These are phyloP conservation scores for Carex sylvatica DNA, from an alignment of 202 grass and related monocot species.

Conservation along the genomic window DNA sequence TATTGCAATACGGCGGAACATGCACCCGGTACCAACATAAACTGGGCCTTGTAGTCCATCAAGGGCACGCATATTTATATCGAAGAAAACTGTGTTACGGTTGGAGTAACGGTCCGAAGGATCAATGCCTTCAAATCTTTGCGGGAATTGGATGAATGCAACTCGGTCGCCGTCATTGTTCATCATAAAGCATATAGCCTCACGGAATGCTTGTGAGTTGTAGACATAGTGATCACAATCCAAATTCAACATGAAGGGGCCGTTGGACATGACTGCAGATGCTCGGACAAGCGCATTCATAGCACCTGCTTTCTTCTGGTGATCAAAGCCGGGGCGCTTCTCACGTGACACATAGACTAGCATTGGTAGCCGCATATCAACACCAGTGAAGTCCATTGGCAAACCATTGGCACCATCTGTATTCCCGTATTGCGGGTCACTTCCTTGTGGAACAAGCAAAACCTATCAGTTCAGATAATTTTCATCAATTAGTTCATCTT, in stretches of 20 bases:
- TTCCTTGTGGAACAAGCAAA: slow-evolving; percentile 9
- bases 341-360: slow-evolving; percentile 91
- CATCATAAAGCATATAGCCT: slow-evolving; percentile 85
- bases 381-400: slow-evolving; percentile 21
- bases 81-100: slow-evolving; percentile 65
- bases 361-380: slow-evolving; percentile 43
- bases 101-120: slow-evolving; percentile 61
- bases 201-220: slow-evolving; percentile 69
- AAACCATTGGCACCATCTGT: slow-evolving; percentile 26
- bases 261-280: slow-evolving; percentile 74
- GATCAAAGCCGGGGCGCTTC: slow-evolving; percentile 74
- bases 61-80: slow-evolving; percentile 85
- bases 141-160: slow-evolving; percentile 69
- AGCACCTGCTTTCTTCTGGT: slow-evolving; percentile 88
- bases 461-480: slow-evolving; percentile 10
- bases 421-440: slow-evolving; percentile 16
- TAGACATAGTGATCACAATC: slow-evolving; percentile 81
- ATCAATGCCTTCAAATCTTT: slow-evolving; percentile 68
- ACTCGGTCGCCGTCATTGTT: slow-evolving; percentile 50
- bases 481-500: slow-evolving; percentile 6
- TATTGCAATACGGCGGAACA: slow-evolving; percentile 77
- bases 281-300: slow-evolving; percentile 89
- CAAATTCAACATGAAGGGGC: slow-evolving; percentile 74
- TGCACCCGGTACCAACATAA: slow-evolving; percentile 90
- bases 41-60: slow-evolving; percentile 87